These are phyloP conservation scores for Eucalyptus cloeziana DNA, from an alignment of 345 rosid genomes.

Conservation along the genomic window DNA sequence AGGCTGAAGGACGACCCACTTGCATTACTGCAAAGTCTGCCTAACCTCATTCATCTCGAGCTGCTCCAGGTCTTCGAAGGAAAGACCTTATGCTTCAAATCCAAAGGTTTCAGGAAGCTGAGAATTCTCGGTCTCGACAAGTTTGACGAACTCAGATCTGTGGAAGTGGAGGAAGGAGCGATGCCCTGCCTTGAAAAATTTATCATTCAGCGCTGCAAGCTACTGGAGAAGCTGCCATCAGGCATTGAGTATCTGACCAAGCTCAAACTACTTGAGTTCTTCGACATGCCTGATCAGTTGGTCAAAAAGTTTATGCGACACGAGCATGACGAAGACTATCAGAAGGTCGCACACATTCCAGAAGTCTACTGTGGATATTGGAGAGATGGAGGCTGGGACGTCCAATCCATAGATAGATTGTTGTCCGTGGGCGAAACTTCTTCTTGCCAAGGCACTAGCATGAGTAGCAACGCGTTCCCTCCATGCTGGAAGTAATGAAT, in stretches of 20 bases:
- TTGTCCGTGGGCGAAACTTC: not conserved
- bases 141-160: conserved; percentile 5
- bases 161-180: conserved; percentile 8
- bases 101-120: conserved; percentile 16
- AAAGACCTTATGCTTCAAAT: not conserved
- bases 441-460: not conserved
- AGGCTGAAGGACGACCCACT: conserved; percentile 16
- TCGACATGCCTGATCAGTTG: conserved; percentile 13
- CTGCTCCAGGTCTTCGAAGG: conserved; percentile 10
- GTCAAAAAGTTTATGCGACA: conserved; percentile 1
- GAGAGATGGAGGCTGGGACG: conserved; percentile 21
- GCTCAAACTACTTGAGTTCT: conserved; percentile 8
- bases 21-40: conserved; percentile 4
- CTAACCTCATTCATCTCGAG: conserved; percentile 21
- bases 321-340: not conserved
- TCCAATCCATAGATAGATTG: not conserved
- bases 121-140: conserved; percentile 8
- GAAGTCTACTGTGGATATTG: conserved; percentile 12
- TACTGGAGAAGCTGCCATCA: conserved; percentile 4
- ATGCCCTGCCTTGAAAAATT: conserved; percentile 10
- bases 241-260: conserved; percentile 14
- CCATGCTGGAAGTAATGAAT: conserved; percentile 2
- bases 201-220: conserved; percentile 7
- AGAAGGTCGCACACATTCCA: conserved; percentile 8
- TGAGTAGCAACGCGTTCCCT: not conserved